Conservation (phyloP, 2,329 filamentous ascomycete genomes). For the Microdochium bolleyi region DNA sequence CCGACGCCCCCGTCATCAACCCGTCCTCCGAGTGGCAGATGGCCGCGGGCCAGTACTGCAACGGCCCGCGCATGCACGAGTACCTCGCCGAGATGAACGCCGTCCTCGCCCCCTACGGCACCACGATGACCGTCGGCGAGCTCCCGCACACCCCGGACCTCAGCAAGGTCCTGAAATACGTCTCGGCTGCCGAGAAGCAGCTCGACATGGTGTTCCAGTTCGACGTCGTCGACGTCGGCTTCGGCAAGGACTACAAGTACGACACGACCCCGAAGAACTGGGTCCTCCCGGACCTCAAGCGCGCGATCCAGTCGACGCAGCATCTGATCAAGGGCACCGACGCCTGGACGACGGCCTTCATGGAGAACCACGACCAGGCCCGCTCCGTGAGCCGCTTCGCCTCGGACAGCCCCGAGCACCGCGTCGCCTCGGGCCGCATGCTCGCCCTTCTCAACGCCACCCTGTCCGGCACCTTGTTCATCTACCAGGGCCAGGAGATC, state of each 20-base stretch:
- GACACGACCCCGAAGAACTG: slow-evolving; percentile 14
- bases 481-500: slow-evolving; percentile 56
- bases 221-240: slow-evolving; percentile 34
- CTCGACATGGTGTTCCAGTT: slow-evolving; percentile 42
- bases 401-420: slow-evolving; percentile 31
- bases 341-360: slow-evolving; percentile 51
- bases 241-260: slow-evolving; percentile 23
- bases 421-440: slow-evolving; percentile 41
- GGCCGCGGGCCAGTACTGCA: slow-evolving; percentile 35
- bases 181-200: slow-evolving; percentile 34
- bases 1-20: slow-evolving; percentile 35
- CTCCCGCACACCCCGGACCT: slow-evolving; percentile 37
- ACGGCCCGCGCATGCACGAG: slow-evolving; percentile 47
- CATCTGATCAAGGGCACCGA: slow-evolving; percentile 30
- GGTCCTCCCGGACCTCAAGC: slow-evolving; percentile 2
- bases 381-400: slow-evolving; percentile 46
- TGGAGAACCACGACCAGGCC: slow-evolving; percentile 57
- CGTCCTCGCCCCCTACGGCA: slow-evolving; percentile 36
- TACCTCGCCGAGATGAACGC: slow-evolving; percentile 41
- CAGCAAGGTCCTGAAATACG: slow-evolving; percentile 35
- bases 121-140: slow-evolving; percentile 50
- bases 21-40: slow-evolving; percentile 23
- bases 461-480: slow-evolving; percentile 44
- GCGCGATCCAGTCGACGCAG: slow-evolving; percentile 2
- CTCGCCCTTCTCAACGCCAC: slow-evolving; percentile 39